These are phyloP conservation scores for Gracilaria vermiculophylla DNA, from an alignment of 23 red algal species.

Conservation along the genomic window DNA sequence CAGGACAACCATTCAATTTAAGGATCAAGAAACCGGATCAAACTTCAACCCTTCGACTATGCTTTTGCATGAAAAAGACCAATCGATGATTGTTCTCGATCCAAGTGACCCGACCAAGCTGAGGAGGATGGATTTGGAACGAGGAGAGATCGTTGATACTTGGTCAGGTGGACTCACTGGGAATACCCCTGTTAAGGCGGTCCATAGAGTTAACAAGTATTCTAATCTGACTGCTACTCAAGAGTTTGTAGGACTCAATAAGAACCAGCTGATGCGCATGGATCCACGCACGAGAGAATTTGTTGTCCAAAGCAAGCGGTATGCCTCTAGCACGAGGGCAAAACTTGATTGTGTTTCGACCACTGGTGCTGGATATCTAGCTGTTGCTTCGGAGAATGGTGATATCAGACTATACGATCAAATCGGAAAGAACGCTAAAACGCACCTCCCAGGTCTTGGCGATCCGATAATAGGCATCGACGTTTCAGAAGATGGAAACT, in stretches of 20 bases:
- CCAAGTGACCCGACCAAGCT: conserved; percentile 36
- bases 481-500: conserved; percentile 77
- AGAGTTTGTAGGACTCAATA: conserved; percentile 86
- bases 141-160: conserved; percentile 75
- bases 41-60: conserved; percentile 68
- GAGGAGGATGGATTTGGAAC: conserved; percentile 82
- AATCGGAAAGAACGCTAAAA: conserved; percentile 88
- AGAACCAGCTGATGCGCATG: conserved; percentile 69
- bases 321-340: conserved; percentile 64
- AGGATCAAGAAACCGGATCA: conserved; percentile 13
- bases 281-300: conserved; percentile 75
- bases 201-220: conserved; percentile 65
- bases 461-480: conserved; percentile 78
- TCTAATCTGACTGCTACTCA: conserved; percentile 47
- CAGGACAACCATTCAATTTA: conserved; percentile 54
- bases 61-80: conserved; percentile 69
- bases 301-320: conserved; percentile 80
- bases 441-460: conserved; percentile 78
- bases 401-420: conserved; percentile 77
- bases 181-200: conserved; percentile 29
- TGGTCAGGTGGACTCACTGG: conserved; percentile 48
- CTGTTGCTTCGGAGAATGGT: conserved; percentile 72
- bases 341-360: conserved; percentile 63
- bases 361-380: conserved; percentile 68
- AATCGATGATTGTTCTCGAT: conserved; percentile 74